Conservation (phyloP, 2,329 filamentous ascomycete genomes). For the Trichoderma endophyticum region DNA sequence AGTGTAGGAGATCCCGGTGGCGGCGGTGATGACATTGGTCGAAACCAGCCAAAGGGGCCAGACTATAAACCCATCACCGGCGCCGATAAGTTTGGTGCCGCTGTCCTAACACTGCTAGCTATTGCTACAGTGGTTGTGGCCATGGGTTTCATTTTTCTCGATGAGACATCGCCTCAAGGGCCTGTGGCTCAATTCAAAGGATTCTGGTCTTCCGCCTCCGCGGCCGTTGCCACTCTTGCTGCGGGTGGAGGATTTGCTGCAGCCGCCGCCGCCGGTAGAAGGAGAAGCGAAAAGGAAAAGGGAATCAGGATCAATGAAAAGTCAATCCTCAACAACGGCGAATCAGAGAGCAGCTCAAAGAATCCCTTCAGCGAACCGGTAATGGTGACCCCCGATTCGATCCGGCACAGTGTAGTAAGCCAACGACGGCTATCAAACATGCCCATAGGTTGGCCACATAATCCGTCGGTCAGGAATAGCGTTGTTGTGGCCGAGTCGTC, state of each 20-base stretch:
- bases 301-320: conserved; percentile 26
- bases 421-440: conserved; percentile 34
- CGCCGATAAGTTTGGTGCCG: conserved; percentile 66
- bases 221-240: conserved; percentile 24
- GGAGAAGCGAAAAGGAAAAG: conserved; percentile 15
- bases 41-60: conserved; percentile 29
- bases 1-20: conserved; percentile 46
- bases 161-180: conserved; percentile 42
- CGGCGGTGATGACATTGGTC: conserved; percentile 46
- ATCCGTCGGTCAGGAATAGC: conserved; percentile 29
- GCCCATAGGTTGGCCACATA: conserved; percentile 39
- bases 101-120: conserved; percentile 58
- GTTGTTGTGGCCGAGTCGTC: conserved; percentile 9
- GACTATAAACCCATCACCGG: conserved; percentile 40
- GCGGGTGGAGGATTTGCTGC: conserved; percentile 25
- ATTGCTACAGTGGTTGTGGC: conserved; percentile 54
- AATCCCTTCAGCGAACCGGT: conserved; percentile 16
- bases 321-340: not conserved
- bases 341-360: conserved; percentile 23
- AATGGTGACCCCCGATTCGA: conserved; percentile 22
- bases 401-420: conserved; percentile 22
- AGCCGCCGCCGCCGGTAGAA: conserved; percentile 21
- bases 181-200: conserved; percentile 33
- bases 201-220: conserved; percentile 24
- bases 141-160: conserved; percentile 46